phyloP scores from a whole-genome alignment of 2,329 filamentous ascomycete species.

The Ophiostoma triangulosporum region DNA sequence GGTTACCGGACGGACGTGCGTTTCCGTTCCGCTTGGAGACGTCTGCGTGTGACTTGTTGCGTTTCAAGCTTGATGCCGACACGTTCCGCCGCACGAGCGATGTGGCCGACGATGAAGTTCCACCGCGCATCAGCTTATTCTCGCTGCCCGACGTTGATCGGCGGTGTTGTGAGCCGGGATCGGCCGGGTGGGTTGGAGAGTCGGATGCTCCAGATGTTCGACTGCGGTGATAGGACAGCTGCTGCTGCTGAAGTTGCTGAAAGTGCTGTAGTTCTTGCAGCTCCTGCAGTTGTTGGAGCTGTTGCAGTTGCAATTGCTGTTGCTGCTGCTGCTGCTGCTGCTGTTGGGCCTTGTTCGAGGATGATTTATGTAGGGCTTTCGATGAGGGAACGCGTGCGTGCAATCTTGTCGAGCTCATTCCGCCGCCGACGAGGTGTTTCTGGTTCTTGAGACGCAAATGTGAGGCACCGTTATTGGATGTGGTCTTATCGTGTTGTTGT shows the following conservation, averaged over 20 bases:
- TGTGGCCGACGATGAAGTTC: conserved; percentile 29
- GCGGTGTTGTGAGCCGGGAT: conserved; percentile 23
- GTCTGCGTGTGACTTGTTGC: conserved; percentile 46
- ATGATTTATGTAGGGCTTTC: conserved; percentile 34
- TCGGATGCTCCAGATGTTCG: conserved; percentile 26
- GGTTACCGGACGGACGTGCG: conserved; percentile 24
- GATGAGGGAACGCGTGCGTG: conserved; percentile 39
- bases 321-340: conserved; percentile 8
- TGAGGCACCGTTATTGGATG: conserved; percentile 20
- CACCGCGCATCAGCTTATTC: conserved; percentile 28
- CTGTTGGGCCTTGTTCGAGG: conserved; percentile 11
- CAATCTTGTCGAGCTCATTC: conserved; percentile 25
- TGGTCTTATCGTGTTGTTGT: background rate
- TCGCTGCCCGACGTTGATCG: conserved; percentile 37
- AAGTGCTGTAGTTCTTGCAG: conserved; percentile 5
- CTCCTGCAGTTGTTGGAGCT: conserved; percentile 13
- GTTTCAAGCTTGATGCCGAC: conserved; percentile 42
- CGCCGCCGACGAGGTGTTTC: conserved; percentile 32
- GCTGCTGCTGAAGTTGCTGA: conserved; percentile 6
- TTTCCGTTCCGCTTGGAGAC: conserved; percentile 37
- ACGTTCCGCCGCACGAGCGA: conserved; percentile 40
- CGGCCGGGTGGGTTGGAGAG: conserved; percentile 23
- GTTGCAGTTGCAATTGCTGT: background rate
- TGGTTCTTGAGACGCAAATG: conserved; percentile 23
- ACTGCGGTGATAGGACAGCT: conserved; percentile 21